These are phyloP conservation scores for Trichoderma reesei DNA, from an alignment of 495 filamentous ascomycete species.

Conservation along the genomic window DNA sequence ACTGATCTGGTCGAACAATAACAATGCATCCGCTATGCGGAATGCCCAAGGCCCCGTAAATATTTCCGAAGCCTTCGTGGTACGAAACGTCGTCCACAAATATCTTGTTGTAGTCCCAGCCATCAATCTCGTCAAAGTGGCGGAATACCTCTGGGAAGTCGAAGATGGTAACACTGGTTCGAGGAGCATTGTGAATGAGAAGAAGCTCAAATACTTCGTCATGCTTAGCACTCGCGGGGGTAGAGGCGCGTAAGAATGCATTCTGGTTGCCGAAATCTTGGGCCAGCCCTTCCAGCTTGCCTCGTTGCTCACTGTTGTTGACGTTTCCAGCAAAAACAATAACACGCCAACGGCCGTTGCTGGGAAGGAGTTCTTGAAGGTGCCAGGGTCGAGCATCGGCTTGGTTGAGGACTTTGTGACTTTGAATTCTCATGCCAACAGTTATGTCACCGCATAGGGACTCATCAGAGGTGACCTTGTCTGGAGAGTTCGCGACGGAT, in stretches of 20 bases:
- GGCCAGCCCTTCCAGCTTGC: not conserved
- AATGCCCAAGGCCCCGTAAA: conserved; percentile 55
- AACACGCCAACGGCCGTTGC: conserved; percentile 55
- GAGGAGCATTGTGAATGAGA: conserved; percentile 44
- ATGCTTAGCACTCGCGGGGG: not conserved
- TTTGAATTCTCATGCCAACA: conserved; percentile 45
- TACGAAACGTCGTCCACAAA: conserved; percentile 54
- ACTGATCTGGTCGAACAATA: not conserved
- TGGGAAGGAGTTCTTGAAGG: conserved; percentile 31
- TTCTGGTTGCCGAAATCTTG: not conserved
- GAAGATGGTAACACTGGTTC: conserved; percentile 37
- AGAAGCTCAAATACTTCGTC: conserved; percentile 44
- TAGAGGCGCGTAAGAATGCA: not conserved
- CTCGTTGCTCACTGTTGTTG: conserved; percentile 12
- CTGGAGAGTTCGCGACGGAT: not conserved
- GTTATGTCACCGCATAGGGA: not conserved
- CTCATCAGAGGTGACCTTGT: not conserved
- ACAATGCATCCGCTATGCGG: not conserved
- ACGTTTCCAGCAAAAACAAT: conserved; percentile 56
- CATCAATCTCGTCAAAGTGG: conserved; percentile 43
- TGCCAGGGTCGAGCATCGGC: conserved; percentile 50
- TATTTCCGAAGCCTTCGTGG: conserved; percentile 51
- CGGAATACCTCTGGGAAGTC: conserved; percentile 51
- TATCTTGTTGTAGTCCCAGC: conserved; percentile 58
- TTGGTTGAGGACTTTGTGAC: conserved; percentile 50